Evolutionary conservation across 305 asterid genomes (phyloP).

Genomic region (Fraxinus latifolia): DNA sequence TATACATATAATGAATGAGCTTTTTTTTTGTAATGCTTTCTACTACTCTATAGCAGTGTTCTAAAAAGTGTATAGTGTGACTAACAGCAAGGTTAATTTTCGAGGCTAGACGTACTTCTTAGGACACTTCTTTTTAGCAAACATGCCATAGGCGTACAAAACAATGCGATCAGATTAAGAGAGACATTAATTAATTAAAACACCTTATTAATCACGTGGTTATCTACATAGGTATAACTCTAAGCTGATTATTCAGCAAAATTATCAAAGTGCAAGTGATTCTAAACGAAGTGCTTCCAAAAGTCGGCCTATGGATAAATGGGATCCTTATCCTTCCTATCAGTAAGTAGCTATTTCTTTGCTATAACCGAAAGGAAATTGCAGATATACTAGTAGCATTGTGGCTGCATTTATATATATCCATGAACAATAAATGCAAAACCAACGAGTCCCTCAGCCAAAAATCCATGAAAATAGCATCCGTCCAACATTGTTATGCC

Average conservation of each 20-base stretch:
- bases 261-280: not conserved
- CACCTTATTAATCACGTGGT: not conserved
- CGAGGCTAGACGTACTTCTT: not conserved
- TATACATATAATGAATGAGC: not conserved
- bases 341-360: not conserved
- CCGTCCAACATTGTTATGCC: not conserved
- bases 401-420: no score
- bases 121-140: not conserved
- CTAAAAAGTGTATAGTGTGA: not conserved
- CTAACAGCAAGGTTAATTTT: not conserved
- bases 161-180: not conserved
- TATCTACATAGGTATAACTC: not conserved
- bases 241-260: not conserved
- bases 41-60: not conserved
- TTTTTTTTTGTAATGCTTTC: not conserved
- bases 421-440: not conserved
- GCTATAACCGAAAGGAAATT: not conserved
- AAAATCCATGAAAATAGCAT: not conserved
- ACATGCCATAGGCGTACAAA: not conserved
- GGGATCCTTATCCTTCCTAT: not conserved
- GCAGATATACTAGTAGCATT: no score
- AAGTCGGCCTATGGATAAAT: not conserved
- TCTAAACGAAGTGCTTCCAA: not conserved
- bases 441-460: not conserved
- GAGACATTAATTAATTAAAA: not conserved